Evolutionary conservation across 495 filamentous ascomycete genomes (phyloP), one percentile per base, ranked within the genome.

Genomic region (Hapsidospora chrysogenum): DNA sequence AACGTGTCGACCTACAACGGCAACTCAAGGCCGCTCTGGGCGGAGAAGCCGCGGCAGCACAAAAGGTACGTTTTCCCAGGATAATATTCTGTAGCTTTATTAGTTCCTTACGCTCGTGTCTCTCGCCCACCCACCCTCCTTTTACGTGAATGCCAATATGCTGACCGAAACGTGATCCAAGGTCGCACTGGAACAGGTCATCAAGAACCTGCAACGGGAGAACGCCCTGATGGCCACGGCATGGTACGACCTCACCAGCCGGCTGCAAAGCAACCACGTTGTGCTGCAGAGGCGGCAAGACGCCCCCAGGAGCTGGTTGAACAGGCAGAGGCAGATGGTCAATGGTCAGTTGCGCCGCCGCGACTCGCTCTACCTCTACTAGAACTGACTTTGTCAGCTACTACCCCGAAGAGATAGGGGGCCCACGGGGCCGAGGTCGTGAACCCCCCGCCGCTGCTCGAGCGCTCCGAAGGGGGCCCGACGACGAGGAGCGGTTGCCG

Each of bases 231-330:
- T 97, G 40, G 64, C 78, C 20, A 85, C 78, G 3, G 86, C 89
- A 9, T 97, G 83, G 82, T 92, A 93, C 55, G 83, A 94, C 44
- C 68, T 95, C 27, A 70, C 83, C 10, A 74, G 69, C 47, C 68
- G 87, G 26, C 52, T 93, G 41, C 86, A 95, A 58, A 85, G 79
- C 56, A 92, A 86, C 55, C 84, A 79, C 43, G 78, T 93, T 31
- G 73, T 79, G 14, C 54, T 85, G 45, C 78, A 71, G 53, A 64
- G 74, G 48, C 63, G 80, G 43, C 68, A 74, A 31, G 84, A 96
- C 47, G 68, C 70, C 28, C 83, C 83, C 21, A 77, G 70, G 52
- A 87, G 85, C 48, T 96, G 85, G 85, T 56, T 96, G 27, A 84
- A 84, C 33, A 86, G 79, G 58, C 87, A 95, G 62, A 66, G 86